A percentile compares a stretch with the other conserved stretches of the same genome.
Conservation (phyloP, 768 basidiomycete species). For the Tulasnella calospora region DNA sequence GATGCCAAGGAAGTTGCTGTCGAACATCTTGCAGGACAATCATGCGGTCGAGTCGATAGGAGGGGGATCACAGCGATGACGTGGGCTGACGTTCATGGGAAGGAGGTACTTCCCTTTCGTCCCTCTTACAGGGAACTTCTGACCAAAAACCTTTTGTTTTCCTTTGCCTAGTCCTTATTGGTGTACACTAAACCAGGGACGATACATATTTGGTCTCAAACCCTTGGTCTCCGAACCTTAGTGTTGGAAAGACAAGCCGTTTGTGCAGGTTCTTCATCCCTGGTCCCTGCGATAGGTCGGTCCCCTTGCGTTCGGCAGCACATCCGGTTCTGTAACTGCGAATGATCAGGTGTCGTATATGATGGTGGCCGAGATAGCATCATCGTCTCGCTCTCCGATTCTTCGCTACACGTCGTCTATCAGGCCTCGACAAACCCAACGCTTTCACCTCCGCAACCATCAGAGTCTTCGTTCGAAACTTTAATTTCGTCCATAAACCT, state of each 20-base stretch:
- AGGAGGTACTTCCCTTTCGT: neutral
- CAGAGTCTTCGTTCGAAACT: neutral
- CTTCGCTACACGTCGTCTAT: slow-evolving; percentile 16
- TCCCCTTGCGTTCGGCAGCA: neutral
- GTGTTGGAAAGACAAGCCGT: neutral
- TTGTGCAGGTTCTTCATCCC: neutral
- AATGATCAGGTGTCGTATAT: slow-evolving; percentile 6
- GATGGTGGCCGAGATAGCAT: neutral
- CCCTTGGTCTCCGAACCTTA: neutral
- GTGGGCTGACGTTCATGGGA: neutral
- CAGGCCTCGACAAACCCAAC: slow-evolving; percentile 12
- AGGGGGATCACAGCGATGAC: slow-evolving; percentile 5
- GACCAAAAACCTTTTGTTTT: neutral
- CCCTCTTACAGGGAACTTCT: neutral
- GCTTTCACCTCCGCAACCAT: neutral
- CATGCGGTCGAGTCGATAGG: neutral
- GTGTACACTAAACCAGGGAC: slow-evolving; percentile 18
- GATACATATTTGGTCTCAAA: slow-evolving; percentile 5
- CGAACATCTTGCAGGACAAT: neutral
- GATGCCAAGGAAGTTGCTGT: neutral
- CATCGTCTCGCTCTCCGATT: slow-evolving; percentile 11
- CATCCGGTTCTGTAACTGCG: neutral
- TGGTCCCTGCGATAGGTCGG: slow-evolving; percentile 13
- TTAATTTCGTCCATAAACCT: neutral
- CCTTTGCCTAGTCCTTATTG: neutral